These are phyloP conservation scores for Trichosporon coremiiforme DNA, from an alignment of 1,284 basidiomycete genomes.

Conservation along the genomic window DNA sequence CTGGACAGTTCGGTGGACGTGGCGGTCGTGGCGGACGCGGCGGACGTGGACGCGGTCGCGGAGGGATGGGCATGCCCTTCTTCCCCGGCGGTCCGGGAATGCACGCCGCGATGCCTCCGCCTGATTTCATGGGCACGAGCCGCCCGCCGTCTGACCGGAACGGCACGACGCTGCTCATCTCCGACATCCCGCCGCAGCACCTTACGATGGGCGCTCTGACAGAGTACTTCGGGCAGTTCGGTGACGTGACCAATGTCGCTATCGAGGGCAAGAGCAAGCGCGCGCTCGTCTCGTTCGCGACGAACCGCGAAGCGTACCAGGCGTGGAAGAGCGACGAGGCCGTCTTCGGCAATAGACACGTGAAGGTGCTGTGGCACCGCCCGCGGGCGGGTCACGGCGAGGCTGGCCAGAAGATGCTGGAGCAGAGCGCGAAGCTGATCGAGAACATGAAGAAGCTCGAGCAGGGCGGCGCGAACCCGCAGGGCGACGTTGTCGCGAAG, in stretches of 20 bases:
- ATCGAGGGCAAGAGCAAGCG: slow-evolving; percentile 73
- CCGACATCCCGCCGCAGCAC: slow-evolving; percentile 86
- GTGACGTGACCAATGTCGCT: slow-evolving; percentile 88
- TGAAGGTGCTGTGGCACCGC: slow-evolving; percentile 90
- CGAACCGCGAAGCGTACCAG: slow-evolving; percentile 79
- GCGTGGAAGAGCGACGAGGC: slow-evolving; percentile 93
- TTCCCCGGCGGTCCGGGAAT: slow-evolving; percentile 26
- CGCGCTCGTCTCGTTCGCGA: slow-evolving; percentile 83
- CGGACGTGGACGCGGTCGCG: slow-evolving; percentile 45
- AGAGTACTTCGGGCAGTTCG: slow-evolving; percentile 89
- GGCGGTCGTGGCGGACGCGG: slow-evolving; percentile 61
- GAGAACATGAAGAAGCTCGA: slow-evolving; percentile 62
- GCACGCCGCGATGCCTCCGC: slow-evolving; percentile 19
- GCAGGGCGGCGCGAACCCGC: slow-evolving; percentile 35
- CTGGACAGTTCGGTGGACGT: slow-evolving; percentile 29
- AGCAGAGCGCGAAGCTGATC: slow-evolving; percentile 71
- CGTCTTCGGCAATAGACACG: slow-evolving; percentile 89
- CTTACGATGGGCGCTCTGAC: slow-evolving; percentile 77
- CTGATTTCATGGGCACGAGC: slow-evolving; percentile 31
- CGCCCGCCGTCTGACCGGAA: slow-evolving; percentile 60
- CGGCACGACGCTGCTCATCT: slow-evolving; percentile 86
- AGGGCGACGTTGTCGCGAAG: slow-evolving; percentile 39
- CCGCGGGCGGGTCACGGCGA: slow-evolving; percentile 85
- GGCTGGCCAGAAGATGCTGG: slow-evolving; percentile 70
- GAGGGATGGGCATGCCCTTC: slow-evolving; percentile 40